These are phyloP conservation scores for Scenedesmus sp. DNA, from an alignment of 163 green algal genomes.

Conservation along the genomic window DNA sequence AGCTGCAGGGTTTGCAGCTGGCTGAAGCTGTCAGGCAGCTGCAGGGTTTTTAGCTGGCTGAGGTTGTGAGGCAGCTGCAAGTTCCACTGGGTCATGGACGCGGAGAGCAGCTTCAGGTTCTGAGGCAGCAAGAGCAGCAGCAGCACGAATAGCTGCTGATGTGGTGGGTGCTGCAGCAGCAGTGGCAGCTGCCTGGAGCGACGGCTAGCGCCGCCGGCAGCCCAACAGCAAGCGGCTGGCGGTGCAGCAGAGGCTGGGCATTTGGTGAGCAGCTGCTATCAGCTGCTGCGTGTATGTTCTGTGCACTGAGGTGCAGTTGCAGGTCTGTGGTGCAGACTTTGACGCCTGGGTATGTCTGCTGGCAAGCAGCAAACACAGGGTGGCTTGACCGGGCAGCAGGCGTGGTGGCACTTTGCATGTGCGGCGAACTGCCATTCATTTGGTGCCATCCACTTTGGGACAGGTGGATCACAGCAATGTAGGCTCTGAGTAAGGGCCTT, in stretches of 20 bases:
- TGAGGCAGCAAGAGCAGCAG: constrained; percentile 65
- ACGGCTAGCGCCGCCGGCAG: too few relatives aligned
- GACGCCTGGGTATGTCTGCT: neutral
- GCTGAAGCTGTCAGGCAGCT: too few relatives aligned
- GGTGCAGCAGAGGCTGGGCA: too few relatives aligned
- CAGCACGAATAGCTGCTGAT: neutral
- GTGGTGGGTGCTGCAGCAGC: neutral
- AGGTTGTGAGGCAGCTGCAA: too few relatives aligned
- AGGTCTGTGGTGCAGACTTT: neutral
- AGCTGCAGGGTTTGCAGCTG: neutral
- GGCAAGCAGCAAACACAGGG: neutral
- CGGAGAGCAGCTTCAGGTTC: constrained; percentile 90
- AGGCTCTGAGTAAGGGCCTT: too few relatives aligned
- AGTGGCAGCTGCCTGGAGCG: neutral
- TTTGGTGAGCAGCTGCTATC: too few relatives aligned
- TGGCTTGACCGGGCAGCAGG: neutral
- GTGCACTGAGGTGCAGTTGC: neutral
- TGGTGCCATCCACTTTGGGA: too few relatives aligned
- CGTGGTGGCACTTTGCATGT: neutral
- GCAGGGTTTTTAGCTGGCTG: too few relatives aligned
- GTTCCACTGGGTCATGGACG: constrained; percentile 98
- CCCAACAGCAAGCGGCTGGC: too few relatives aligned
- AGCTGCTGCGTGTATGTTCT: neutral
- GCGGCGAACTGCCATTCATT: too few relatives aligned
- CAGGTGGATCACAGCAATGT: too few relatives aligned